Evolutionary conservation across 192 early-diverging fungal genomes (phyloP).

Genomic region (Endogone sp.): DNA sequence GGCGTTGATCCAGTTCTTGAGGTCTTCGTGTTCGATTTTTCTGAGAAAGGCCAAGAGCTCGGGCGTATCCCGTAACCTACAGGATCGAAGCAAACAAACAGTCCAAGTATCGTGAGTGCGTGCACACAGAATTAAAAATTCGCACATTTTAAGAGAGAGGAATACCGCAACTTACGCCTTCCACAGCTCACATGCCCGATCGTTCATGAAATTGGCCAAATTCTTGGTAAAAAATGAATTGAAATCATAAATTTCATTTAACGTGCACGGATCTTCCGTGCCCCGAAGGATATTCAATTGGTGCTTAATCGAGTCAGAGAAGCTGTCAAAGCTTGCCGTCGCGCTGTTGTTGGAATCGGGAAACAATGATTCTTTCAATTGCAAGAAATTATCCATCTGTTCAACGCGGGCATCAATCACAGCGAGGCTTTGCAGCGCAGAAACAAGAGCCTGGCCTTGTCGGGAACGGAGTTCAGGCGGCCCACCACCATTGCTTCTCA

Average conservation of each 20-base stretch:
- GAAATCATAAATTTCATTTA: neutral
- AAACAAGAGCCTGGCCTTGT: neutral
- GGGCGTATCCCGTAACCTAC: neutral
- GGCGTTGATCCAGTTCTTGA: slow-evolving; percentile 21
- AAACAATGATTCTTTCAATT: neutral
- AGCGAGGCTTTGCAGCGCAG: neutral
- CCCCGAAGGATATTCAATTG: neutral
- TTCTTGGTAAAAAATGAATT: neutral
- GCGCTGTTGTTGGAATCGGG: neutral
- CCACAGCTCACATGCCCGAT: neutral
- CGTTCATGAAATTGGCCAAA: neutral
- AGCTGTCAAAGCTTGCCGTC: neutral
- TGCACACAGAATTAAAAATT: neutral
- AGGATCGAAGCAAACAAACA: neutral
- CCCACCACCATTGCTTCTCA: neutral
- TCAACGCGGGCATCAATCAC: neutral
- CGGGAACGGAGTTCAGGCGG: neutral
- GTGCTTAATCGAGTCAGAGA: neutral
- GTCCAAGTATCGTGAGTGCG: neutral
- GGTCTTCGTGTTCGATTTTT: slow-evolving; percentile 4
- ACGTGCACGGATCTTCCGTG: neutral
- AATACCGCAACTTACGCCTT: neutral
- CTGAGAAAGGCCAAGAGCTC: slow-evolving; percentile 11
- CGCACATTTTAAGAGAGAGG: neutral
- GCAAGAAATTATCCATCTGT: neutral